Conservation (phyloP, 495 filamentous ascomycete genomes). For the Trichoderma parareesei region DNA sequence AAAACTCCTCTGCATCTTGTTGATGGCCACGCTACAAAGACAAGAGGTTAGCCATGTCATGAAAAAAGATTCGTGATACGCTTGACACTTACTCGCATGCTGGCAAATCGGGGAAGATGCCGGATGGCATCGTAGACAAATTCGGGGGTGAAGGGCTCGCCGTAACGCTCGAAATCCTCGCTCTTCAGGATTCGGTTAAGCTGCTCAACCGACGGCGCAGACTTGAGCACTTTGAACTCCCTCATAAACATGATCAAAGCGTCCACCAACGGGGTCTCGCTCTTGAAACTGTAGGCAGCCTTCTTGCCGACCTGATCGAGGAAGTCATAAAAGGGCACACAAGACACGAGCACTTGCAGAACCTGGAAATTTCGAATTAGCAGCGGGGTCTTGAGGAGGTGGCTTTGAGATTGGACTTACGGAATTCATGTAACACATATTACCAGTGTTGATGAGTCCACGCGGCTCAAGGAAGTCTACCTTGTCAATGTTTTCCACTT, state of each 20-base stretch:
- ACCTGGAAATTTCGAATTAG: constrained; percentile 44
- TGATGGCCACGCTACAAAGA: constrained; percentile 72
- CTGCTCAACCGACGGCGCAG: constrained; percentile 64
- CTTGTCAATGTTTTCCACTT: constrained; percentile 52
- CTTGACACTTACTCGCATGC: constrained; percentile 64
- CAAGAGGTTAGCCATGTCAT: constrained; percentile 20
- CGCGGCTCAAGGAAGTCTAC: constrained; percentile 85
- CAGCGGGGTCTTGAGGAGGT: background rate
- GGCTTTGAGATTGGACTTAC: constrained; percentile 45
- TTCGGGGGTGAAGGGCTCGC: constrained; percentile 85
- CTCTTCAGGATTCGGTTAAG: constrained; percentile 65
- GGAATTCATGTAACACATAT: constrained; percentile 99
- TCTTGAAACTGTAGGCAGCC: constrained; percentile 85
- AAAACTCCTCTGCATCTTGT: constrained; percentile 96
- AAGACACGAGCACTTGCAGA: constrained; percentile 87
- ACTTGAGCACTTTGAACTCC: constrained; percentile 81
- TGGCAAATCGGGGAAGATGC: constrained; percentile 75
- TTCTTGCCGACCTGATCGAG: constrained; percentile 78
- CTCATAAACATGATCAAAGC: constrained; percentile 95
- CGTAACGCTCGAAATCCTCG: constrained; percentile 80
- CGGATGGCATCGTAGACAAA: constrained; percentile 92
- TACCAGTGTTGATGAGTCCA: constrained; percentile 91
- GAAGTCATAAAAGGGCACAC: constrained; percentile 89
- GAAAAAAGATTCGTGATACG: background rate
- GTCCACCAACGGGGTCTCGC: constrained; percentile 87